These are phyloP conservation scores for Solanum dulcamara DNA, from an alignment of 257 asterid genomes.

Conservation along the genomic window DNA sequence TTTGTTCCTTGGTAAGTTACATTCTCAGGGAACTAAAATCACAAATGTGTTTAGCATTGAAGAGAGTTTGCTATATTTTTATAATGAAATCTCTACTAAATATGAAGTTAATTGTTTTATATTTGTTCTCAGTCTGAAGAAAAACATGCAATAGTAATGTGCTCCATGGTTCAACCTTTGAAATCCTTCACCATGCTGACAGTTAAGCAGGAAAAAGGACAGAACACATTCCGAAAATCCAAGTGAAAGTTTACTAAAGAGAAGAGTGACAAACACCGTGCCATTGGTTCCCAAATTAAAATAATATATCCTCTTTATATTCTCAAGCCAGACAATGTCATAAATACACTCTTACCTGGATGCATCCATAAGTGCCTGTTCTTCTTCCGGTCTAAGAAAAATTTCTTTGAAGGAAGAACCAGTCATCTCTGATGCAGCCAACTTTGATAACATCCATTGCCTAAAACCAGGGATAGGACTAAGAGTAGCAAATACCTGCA, in stretches of 20 bases:
- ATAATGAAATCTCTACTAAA: neutral
- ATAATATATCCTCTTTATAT: neutral
- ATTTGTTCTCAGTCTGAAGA: neutral
- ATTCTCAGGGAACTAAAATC: neutral
- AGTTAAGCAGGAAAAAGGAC: neutral
- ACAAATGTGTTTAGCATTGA: neutral
- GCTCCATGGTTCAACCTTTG: neutral
- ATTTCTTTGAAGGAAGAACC: conserved; percentile 59
- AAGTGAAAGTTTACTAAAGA: neutral
- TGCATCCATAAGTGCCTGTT: conserved; percentile 49
- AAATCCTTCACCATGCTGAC: neutral
- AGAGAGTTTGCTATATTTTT: neutral
- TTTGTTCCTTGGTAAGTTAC: neutral
- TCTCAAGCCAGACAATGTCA: conserved; percentile 3
- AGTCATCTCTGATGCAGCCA: conserved; percentile 59
- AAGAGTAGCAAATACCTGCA: conserved; percentile 94
- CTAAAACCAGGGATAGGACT: conserved; percentile 94
- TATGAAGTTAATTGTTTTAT: neutral
- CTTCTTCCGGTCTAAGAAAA: conserved; percentile 78
- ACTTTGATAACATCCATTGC: conserved; percentile 82
- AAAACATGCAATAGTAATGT: neutral
- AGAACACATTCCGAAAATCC: neutral
- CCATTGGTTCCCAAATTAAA: neutral
- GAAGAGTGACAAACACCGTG: neutral
- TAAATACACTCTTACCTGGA: conserved; percentile 38